Base-by-base conservation (phyloP, 495 filamentous ascomycete genomes). In the Trichoderma parareesei region DNA sequence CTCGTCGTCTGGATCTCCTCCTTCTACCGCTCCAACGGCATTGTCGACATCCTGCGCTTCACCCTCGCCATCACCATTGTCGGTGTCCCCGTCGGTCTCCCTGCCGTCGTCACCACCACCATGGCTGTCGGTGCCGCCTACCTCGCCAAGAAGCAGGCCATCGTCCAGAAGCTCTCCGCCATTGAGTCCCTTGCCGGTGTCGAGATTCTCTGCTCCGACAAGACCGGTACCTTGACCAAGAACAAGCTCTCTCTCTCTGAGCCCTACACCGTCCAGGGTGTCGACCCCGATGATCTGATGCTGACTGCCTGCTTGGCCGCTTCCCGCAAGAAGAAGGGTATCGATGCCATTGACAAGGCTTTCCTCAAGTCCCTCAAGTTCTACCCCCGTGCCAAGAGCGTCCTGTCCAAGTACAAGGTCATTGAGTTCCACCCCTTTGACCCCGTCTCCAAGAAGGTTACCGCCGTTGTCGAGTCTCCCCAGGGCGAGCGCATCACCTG, bases 91-190 rank as follows among this genome's bases (percentile, higher is more conserved):
- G 92, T 97, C 77, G 92, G 92, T 90, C 90, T 97, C 53, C 92
- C 92, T 20, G 92, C 93, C 65, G 92, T 97, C 73, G 93, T 93
- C 66, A 97, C 92, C 65, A 97, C 92, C 63, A 97, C 92, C 67
- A 93, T 97, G 91, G 92, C 92, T 77, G 92, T 97, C 71, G 92
- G 92, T 78, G 92, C 92, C 71, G 91, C 90, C 60, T 96, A 96
- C 75, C 83, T 97, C 66, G 92, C 92, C 65, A 92, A 90, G 79
- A 94, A 95, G 81, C 91, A 95, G 79, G 92, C 92, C 38, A 97
- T 97, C 71, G 92, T 97, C 71, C 92, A 97, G 81, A 97, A 96
- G 81, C 85, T 97, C 62, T 92, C 90, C 55, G 92, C 92, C 63
- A 97, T 97, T 67, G 92, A 97, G 79, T 97, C 92, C 33, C 80